Percentiles rank a stretch among this genome's conserved stretches.
Conservation (phyloP, 2,329 filamentous ascomycete genomes). For the Cercospora sp. region DNA sequence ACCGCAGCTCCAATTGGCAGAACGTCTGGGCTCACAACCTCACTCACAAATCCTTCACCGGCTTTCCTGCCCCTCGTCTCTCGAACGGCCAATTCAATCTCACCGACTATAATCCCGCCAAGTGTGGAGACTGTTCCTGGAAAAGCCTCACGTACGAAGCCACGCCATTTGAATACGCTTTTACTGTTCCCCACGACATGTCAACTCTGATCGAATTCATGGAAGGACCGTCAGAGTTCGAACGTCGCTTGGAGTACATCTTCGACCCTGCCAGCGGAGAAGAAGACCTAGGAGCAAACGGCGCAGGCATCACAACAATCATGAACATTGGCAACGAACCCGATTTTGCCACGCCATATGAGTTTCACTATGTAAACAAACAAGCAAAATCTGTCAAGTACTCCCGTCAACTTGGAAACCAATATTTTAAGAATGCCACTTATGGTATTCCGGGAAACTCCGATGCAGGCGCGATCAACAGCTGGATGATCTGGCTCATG, state of each 20-base stretch:
- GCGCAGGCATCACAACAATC: constrained; percentile 39
- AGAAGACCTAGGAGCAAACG: constrained; percentile 39
- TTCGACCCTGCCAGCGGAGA: constrained; percentile 43
- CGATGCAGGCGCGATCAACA: constrained; percentile 38
- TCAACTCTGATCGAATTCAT: constrained; percentile 46
- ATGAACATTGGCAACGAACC: constrained; percentile 42
- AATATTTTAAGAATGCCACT: constrained; percentile 35
- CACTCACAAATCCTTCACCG: constrained; percentile 39
- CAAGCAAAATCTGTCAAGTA: constrained; percentile 33
- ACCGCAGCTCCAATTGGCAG: constrained; percentile 45
- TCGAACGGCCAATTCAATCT: constrained; percentile 34
- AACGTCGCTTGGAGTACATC: constrained; percentile 45
- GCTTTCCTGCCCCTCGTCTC: constrained; percentile 35
- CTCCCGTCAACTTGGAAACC: constrained; percentile 30
- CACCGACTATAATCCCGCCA: constrained; percentile 44
- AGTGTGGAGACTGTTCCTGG: constrained; percentile 47
- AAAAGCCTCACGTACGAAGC: constrained; percentile 45
- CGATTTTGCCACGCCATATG: constrained; percentile 37
- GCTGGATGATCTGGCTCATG: constrained; percentile 39
- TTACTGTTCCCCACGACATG: constrained; percentile 47
- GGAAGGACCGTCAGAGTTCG: constrained; percentile 44
- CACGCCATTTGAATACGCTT: constrained; percentile 48
- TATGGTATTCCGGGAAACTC: constrained; percentile 38
- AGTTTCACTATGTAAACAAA: constrained; percentile 39
- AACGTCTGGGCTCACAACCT: constrained; percentile 44